These are phyloP conservation scores for Pulveroboletus ravenelii DNA, from an alignment of 768 basidiomycete genomes.

Conservation along the genomic window DNA sequence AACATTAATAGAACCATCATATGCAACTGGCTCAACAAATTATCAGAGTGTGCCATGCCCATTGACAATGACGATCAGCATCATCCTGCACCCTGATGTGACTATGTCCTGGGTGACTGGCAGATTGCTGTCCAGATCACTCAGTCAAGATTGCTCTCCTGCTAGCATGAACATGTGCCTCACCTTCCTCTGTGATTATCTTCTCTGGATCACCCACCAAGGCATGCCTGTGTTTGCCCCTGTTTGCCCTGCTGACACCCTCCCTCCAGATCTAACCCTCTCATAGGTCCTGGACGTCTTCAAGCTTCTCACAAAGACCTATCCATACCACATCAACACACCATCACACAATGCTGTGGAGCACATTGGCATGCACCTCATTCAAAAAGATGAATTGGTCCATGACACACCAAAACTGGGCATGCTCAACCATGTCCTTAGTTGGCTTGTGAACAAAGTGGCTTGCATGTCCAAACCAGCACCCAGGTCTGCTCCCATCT, in stretches of 20 bases:
- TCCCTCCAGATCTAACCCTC: constrained; percentile 48
- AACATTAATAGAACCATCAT: too few species aligned
- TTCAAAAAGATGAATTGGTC: constrained; percentile 57
- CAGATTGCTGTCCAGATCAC: constrained; percentile 49
- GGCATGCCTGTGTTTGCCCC: constrained; percentile 37
- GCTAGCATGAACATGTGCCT: constrained; percentile 51
- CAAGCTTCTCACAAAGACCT: constrained; percentile 66
- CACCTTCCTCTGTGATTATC: constrained; percentile 59
- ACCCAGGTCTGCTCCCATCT: constrained; percentile 46
- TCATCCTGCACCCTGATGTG: constrained; percentile 42
- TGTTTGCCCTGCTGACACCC: background rate
- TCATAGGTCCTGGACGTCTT: constrained; percentile 67
- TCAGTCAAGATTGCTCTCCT: constrained; percentile 41
- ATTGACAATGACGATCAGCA: constrained; percentile 29
- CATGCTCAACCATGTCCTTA: constrained; percentile 65
- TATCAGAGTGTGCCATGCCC: too few species aligned
- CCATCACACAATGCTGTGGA: constrained; percentile 70
- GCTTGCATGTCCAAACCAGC: constrained; percentile 50
- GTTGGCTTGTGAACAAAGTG: constrained; percentile 71
- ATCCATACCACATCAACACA: constrained; percentile 72
- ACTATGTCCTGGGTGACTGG: constrained; percentile 52
- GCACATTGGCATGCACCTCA: constrained; percentile 56
- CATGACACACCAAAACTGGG: constrained; percentile 44
- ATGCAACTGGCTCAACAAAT: constrained; percentile 39
- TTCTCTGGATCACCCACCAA: constrained; percentile 52